Percentiles rank a stretch among this genome's conserved stretches.
These are phyloP conservation scores for Phytopythium vexans DNA, from an alignment of 352 stramenopile genomes.

Conservation along the genomic window DNA sequence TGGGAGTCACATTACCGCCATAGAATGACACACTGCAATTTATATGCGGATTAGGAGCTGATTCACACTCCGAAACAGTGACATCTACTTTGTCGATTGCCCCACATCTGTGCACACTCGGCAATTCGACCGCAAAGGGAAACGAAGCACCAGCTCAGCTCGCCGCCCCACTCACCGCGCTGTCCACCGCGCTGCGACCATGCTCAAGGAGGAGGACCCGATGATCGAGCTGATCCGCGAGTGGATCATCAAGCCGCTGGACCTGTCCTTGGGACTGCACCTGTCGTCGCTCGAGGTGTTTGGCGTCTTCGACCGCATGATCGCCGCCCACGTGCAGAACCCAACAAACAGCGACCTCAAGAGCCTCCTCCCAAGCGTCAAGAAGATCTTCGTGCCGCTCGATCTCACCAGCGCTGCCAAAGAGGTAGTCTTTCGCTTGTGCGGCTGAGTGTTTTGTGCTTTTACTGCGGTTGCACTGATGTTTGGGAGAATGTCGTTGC, in stretches of 20 bases:
- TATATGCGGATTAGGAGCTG: no score
- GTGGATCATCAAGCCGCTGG: conserved; percentile 78
- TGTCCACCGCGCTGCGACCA: conserved; percentile 7
- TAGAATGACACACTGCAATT: no score
- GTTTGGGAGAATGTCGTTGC: conserved; percentile 3
- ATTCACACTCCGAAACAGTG: no score
- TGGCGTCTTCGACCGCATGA: conserved; percentile 70
- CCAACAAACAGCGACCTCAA: conserved; percentile 39
- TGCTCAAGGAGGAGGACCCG: conserved; percentile 84
- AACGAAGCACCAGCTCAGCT: no score
- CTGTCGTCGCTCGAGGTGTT: conserved; percentile 69
- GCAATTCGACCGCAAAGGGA: no score
- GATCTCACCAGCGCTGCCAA: conserved; percentile 62
- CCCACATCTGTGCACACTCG: no score
- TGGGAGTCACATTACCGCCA: no score
- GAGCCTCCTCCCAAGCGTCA: conserved; percentile 64
- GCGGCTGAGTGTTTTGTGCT: not conserved
- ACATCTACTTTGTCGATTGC: no score
- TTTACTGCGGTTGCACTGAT: not conserved
- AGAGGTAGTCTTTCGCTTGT: conserved; percentile 13
- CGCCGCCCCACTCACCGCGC: no score
- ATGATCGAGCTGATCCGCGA: conserved; percentile 85
- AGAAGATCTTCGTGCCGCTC: conserved; percentile 67
- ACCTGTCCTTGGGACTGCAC: conserved; percentile 54
- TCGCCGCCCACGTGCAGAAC: conserved; percentile 59